Evolutionary conservation across 495 filamentous ascomycete genomes (phyloP).

Genomic region (Pyrenula aspistea): DNA sequence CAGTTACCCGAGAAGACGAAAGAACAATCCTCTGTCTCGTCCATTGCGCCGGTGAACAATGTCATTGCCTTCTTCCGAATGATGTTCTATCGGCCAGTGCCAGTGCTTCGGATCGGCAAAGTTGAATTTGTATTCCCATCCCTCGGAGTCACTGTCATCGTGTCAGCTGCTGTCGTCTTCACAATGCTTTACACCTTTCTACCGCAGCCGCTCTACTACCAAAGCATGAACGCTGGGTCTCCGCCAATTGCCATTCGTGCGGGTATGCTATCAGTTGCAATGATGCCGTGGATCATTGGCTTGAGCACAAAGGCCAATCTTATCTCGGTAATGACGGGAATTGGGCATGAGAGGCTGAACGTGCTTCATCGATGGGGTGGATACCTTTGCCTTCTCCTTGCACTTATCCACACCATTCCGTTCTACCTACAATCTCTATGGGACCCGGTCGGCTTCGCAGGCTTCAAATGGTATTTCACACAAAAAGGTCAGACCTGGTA

Average conservation of each 20-base stretch:
- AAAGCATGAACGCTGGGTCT: slow-evolving; percentile 72
- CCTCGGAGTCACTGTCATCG: slow-evolving; percentile 51
- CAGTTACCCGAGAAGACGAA: slow-evolving; percentile 29
- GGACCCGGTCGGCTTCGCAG: slow-evolving; percentile 56
- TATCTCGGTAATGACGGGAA: slow-evolving; percentile 73
- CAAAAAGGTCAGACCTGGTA: slow-evolving; percentile 33
- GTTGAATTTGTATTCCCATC: slow-evolving; percentile 64
- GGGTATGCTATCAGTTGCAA: slow-evolving; percentile 86
- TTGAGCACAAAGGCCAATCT: slow-evolving; percentile 87
- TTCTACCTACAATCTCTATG: slow-evolving; percentile 84
- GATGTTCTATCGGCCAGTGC: slow-evolving; percentile 77
- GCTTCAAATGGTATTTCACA: slow-evolving; percentile 56
- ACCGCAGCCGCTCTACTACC: slow-evolving; percentile 73
- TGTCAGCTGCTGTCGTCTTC: slow-evolving; percentile 53
- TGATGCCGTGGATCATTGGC: slow-evolving; percentile 89
- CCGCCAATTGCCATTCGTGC: slow-evolving; percentile 81
- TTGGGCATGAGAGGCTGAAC: slow-evolving; percentile 85
- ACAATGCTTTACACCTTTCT: slow-evolving; percentile 71
- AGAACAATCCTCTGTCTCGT: slow-evolving; percentile 57
- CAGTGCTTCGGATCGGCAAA: slow-evolving; percentile 48
- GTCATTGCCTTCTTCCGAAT: slow-evolving; percentile 65
- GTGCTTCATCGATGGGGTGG: slow-evolving; percentile 87
- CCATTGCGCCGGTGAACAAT: slow-evolving; percentile 60
- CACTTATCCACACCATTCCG: slow-evolving; percentile 71
- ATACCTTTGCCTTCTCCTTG: slow-evolving; percentile 77